Percentiles rank a stretch among this genome's conserved stretches.
These are phyloP conservation scores for Ophiostoma australiae DNA, from an alignment of 2,329 filamentous ascomycete species.

Conservation along the genomic window DNA sequence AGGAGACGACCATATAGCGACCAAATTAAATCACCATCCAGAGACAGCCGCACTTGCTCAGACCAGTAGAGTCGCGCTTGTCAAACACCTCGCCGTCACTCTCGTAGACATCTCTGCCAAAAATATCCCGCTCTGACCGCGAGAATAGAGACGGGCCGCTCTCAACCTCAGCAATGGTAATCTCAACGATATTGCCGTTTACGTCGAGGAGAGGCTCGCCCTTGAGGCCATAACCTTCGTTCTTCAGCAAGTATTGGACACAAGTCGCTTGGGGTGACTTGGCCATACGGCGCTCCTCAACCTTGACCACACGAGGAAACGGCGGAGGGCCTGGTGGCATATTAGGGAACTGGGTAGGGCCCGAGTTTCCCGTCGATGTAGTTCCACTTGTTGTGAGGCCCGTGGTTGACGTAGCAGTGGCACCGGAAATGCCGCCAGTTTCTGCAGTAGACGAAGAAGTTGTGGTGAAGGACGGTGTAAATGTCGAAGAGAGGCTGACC, in stretches of 20 bases:
- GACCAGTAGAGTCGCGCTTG: conserved; percentile 33
- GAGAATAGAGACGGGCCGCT: conserved; percentile 24
- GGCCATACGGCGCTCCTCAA: conserved; percentile 49
- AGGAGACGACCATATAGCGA: not conserved
- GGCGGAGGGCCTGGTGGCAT: conserved; percentile 28
- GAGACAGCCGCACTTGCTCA: conserved; percentile 51
- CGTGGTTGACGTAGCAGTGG: not conserved
- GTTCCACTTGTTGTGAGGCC: conserved; percentile 15
- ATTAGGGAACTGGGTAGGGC: not conserved
- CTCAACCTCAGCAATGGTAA: conserved; percentile 44
- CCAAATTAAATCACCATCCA: conserved; percentile 46
- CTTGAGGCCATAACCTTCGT: conserved; percentile 33
- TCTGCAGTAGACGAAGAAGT: not conserved
- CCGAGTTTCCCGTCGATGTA: conserved; percentile 22
- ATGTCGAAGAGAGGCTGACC: conserved; percentile 23
- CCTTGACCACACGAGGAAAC: conserved; percentile 52
- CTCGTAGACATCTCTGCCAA: not conserved
- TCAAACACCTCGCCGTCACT: conserved; percentile 17
- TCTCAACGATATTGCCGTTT: conserved; percentile 39
- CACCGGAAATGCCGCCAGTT: not conserved
- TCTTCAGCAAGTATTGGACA: conserved; percentile 44
- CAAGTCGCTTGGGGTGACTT: conserved; percentile 41
- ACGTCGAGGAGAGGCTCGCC: conserved; percentile 37
- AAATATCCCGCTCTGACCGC: conserved; percentile 13
- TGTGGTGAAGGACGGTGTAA: conserved; percentile 8